Base-by-base conservation (phyloP, 2,329 filamentous ascomycete genomes). In the Didymella exigua region DNA sequence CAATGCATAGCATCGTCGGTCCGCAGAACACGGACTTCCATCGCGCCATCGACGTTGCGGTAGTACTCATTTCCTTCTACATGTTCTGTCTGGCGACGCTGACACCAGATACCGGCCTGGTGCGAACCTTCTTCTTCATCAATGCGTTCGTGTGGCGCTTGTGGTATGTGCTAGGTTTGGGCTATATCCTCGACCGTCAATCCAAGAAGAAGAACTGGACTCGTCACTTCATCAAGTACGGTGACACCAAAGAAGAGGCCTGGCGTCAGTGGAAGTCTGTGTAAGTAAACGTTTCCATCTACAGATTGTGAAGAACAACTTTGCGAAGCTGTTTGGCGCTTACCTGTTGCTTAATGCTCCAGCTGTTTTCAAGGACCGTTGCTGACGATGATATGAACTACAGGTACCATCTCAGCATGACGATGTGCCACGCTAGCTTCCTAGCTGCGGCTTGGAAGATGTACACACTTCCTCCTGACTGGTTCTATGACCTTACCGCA, bases 211-310 rank as follows among this genome's bases (percentile, higher is more conserved):
- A 98, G 79, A 87, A 89, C 75, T 98, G 95, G 91, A 98, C 93
- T 14, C 87, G 95, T 23, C 95, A 99, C 78, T 99, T 98, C 72
- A 85, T 99, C 77, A 99, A 99, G 75, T 97, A 89, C 69, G 95
- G 95, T 58, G 95, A 98, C 74, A 92, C 85, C 58, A 88, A 88
- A 3, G 88, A 89, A 58, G 95, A 98, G 76, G 93, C 93, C 4
- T 99, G 95, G 95, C 87, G 89, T 52, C 93, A 99, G 74, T 99
- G 95, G 95, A 98, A 97, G 77, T 91, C 89, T 27, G 86, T 96
- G 69, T 56, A 43, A 47, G 53, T 48, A 2, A 13, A 6, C 4
- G 14, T 2, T 5, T 4, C 18, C 10, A 18, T 16, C 11, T 1
- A 5, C 13, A 18, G 4, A 2, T 18, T 21, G 8, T n/a, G 5